A percentile compares a stretch with the other conserved stretches of the same genome.
Evolutionary conservation across 371 early-diverging fungal genomes (phyloP).

Genomic region (Saksenaea vasiformis): DNA sequence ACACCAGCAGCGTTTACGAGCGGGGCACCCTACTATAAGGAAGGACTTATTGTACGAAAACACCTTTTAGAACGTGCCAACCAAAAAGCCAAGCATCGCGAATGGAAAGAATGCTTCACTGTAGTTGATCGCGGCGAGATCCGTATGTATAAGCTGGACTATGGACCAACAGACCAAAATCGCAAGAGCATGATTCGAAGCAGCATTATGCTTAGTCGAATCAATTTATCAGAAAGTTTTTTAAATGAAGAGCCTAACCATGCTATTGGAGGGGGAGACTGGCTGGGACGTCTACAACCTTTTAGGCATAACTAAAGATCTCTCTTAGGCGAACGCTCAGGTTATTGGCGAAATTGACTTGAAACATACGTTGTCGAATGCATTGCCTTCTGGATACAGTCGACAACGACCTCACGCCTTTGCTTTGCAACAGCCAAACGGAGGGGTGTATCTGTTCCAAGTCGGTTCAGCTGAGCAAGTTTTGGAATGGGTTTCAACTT

Average conservation of each 20-base stretch:
- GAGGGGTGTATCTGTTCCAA: slow-evolving; percentile 87
- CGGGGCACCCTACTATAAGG: slow-evolving; percentile 56
- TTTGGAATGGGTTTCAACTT: slow-evolving; percentile 81
- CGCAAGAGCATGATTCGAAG: slow-evolving; percentile 21
- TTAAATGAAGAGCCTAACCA: neutral
- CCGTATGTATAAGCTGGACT: slow-evolving; percentile 76
- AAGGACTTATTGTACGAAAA: slow-evolving; percentile 84
- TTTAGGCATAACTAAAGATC: neutral
- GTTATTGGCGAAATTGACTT: slow-evolving; percentile 65
- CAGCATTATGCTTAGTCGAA: slow-evolving; percentile 20
- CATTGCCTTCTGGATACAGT: slow-evolving; percentile 85
- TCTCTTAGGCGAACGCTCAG: slow-evolving; percentile 34
- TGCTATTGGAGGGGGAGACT: slow-evolving; percentile 28
- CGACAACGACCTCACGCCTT: slow-evolving; percentile 80
- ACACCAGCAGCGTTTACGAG: slow-evolving; percentile 29
- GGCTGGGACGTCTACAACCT: slow-evolving; percentile 20
- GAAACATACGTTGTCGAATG: slow-evolving; percentile 81
- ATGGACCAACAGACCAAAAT: slow-evolving; percentile 15
- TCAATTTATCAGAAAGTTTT: slow-evolving; percentile 12
- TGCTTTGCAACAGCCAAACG: slow-evolving; percentile 80
- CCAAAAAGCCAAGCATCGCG: slow-evolving; percentile 77
- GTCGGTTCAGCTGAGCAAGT: slow-evolving; percentile 67
- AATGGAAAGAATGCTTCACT: slow-evolving; percentile 85
- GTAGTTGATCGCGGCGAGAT: slow-evolving; percentile 78
- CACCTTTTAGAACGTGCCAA: slow-evolving; percentile 76